Evolutionary conservation across 257 asterid species (phyloP).

Genomic region (Solanum ossicruentum): DNA sequence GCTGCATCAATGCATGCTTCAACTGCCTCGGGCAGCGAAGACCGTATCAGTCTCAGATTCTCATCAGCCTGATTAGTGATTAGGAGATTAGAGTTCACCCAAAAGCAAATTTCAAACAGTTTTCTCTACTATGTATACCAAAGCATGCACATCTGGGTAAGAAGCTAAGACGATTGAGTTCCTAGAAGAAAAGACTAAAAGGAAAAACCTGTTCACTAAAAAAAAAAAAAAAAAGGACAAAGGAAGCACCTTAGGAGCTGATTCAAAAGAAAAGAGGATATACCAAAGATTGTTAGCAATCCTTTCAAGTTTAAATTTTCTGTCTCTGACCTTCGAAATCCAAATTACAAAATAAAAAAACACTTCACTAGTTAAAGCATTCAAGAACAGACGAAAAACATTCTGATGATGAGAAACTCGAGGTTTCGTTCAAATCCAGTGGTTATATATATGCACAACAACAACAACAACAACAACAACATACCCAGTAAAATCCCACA

Average conservation of each 20-base stretch:
- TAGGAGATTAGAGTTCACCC: constrained; percentile 3
- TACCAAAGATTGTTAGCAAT: background rate
- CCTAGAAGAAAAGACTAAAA: background rate
- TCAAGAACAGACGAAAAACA: background rate
- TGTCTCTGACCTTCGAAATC: background rate
- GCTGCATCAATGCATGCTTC: constrained; percentile 95
- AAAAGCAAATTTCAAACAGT: background rate
- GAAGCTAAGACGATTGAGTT: background rate
- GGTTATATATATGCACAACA: background rate
- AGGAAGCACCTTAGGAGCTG: background rate
- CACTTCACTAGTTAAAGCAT: background rate
- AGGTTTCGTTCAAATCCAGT: background rate
- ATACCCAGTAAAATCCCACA: no score
- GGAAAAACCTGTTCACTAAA: no score
- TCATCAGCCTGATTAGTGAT: constrained; percentile 76
- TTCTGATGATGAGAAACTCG: background rate
- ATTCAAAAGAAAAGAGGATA: background rate
- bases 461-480: no score
- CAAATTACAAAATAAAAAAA: background rate
- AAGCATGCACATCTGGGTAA: background rate
- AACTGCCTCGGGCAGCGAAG: constrained; percentile 87
- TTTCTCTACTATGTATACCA: background rate
- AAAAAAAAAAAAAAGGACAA: no score
- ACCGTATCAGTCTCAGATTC: constrained; percentile 79
- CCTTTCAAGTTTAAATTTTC: background rate